Evolutionary conservation across 805 yeast genomes (phyloP), one percentile per base, ranked within the genome.

Genomic region (Danielia oregonensis): DNA sequence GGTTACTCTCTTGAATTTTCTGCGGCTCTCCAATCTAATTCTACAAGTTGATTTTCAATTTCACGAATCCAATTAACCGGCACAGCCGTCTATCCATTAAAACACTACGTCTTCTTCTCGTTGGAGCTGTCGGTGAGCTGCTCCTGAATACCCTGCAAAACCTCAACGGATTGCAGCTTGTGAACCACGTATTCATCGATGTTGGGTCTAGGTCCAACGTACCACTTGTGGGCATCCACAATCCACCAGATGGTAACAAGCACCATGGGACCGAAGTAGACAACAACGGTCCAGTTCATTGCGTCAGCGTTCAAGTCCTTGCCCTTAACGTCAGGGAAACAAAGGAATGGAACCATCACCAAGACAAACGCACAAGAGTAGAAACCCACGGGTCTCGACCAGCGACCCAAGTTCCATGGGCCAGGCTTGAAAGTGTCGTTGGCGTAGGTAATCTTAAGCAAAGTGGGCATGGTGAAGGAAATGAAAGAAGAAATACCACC

Each of bases 401-500:
- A 69, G 32, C 50, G 56, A 13, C 87, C 87, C 41, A 82, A 62
- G 53, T 72, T 63, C 80, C 84, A 79, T 4, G 86, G 86, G 3
- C 87, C 87, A 2, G 75, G 76, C 42, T 60, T 60, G 61, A 80
- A 81, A 1, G 64, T 57, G 24, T 69, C 60, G 37, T 73, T 58
- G 3, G 79, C 71, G 48, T 71, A 74, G 4, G 80, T 72, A 47
- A 77, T 72, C 51, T 78, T 74, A 38, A 80, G 66, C 6, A 76
- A 48, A 13, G 79, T 75, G 9, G 87, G 87, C 46, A 76, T 62
- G n/a, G 76, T 68, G 58, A 80, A 81, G 3, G 86, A 79, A 38
- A 80, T 69, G 48, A 79, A 79, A 0, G 82, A 76, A 10, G 82
- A 74, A 49, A 80, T 79, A 29, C 85, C 86, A 21, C 85, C 84